A percentile compares a stretch with the other conserved stretches of the same genome.
Conservation (phyloP, 306 rosid genomes). For the Pyrus pyrifolia region DNA sequence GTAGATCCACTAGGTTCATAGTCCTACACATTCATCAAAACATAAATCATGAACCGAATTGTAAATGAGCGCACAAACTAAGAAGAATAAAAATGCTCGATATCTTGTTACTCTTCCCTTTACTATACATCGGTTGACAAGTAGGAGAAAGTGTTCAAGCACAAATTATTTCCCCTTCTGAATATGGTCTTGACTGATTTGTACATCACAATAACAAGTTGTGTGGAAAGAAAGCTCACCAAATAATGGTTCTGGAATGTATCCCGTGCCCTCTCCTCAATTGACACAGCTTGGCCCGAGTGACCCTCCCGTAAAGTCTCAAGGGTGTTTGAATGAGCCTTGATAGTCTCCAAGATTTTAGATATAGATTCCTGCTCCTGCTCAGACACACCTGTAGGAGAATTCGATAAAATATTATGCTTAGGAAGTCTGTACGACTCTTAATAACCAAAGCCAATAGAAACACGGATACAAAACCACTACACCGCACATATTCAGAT, state of each 20-base stretch:
- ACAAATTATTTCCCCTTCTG: no score
- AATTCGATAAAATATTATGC: not conserved
- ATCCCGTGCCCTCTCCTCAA: constrained; percentile 49
- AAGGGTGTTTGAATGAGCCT: constrained; percentile 45
- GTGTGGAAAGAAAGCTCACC: constrained; percentile 33
- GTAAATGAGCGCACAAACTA: not conserved
- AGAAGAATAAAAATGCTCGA: no score
- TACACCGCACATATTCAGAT: not conserved
- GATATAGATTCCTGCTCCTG: constrained; percentile 43
- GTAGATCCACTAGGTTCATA: constrained; percentile 82
- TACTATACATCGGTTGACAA: not conserved
- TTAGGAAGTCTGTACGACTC: no score
- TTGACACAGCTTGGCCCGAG: constrained; percentile 46
- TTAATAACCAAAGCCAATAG: not conserved
- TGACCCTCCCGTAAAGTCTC: constrained; percentile 58
- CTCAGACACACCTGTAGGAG: constrained; percentile 41
- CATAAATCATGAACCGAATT: not conserved
- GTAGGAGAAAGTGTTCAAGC: not conserved
- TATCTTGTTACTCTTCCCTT: no score
- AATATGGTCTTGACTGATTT: not conserved
- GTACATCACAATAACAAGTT: not conserved
- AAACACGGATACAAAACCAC: no score
- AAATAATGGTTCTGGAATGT: constrained; percentile 53
- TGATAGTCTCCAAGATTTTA: constrained; percentile 37
- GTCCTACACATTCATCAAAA: constrained; percentile 44